A percentile compares a stretch with the other conserved stretches of the same genome.
phyloP scores from a whole-genome alignment of 2,329 filamentous ascomycete species.

The Hypoxylon sp. region DNA sequence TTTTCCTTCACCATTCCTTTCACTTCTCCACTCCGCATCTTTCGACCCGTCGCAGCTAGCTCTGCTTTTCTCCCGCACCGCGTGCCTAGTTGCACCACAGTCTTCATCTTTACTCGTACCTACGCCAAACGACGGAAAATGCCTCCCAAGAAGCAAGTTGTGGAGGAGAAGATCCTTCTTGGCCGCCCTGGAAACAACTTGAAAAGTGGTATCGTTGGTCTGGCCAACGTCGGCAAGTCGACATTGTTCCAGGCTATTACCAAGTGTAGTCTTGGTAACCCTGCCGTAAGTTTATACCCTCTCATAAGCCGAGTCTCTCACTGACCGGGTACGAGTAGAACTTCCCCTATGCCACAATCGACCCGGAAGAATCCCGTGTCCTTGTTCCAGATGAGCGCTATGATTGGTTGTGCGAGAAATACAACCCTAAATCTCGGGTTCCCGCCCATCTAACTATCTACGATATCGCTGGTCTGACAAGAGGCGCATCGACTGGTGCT shows the following conservation, averaged over 20 bases:
- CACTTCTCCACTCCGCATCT: constrained; percentile 66
- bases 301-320: constrained; percentile 47
- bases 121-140: constrained; percentile 80
- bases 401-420: constrained; percentile 95
- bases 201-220: constrained; percentile 99
- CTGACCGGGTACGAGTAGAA: constrained; percentile 70
- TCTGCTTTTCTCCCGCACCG: constrained; percentile 69
- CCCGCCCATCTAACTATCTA: constrained; percentile 98
- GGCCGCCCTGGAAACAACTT: constrained; percentile 97
- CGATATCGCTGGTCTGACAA: constrained; percentile 96
- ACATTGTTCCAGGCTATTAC: constrained; percentile 99
- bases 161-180: constrained; percentile 96
- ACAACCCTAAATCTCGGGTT: constrained; percentile 97
- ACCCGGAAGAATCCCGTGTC: constrained; percentile 97
- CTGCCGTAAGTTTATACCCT: constrained; percentile 76
- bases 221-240: constrained; percentile 99
- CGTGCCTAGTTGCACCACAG: constrained; percentile 63
- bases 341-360: constrained; percentile 99
- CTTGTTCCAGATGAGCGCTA: constrained; percentile 96
- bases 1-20: constrained; percentile 58
- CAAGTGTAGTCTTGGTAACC: constrained; percentile 96
- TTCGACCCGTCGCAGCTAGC: constrained; percentile 73
- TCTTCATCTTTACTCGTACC: constrained; percentile 64
- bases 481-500: constrained; percentile 95
- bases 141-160: constrained; percentile 92